Percentiles rank a stretch among this genome's conserved stretches.
These are phyloP conservation scores for Alternaria ethzedia DNA, from an alignment of 2,329 filamentous ascomycete genomes.

Conservation along the genomic window DNA sequence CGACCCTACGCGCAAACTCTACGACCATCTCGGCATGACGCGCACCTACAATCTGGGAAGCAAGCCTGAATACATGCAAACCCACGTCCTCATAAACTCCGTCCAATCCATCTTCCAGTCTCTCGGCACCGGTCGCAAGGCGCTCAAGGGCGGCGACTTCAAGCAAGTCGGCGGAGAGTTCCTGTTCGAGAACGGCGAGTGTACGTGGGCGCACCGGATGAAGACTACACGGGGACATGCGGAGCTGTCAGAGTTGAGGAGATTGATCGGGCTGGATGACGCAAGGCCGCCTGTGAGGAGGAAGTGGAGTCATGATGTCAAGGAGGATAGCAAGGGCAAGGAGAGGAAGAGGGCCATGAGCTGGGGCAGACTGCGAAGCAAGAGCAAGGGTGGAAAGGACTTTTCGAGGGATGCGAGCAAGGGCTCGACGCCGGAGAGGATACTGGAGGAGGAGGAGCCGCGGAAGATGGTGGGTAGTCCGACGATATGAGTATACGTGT, in stretches of 20 bases:
- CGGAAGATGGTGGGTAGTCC: slow-evolving; percentile 12
- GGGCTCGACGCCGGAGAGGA: slow-evolving; percentile 25
- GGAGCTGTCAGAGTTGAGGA: slow-evolving; percentile 71
- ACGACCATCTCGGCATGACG: slow-evolving; percentile 71
- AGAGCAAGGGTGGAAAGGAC: slow-evolving; percentile 32
- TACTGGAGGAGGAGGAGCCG: slow-evolving; percentile 29
- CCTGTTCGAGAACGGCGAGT: slow-evolving; percentile 72
- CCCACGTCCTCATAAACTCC: slow-evolving; percentile 54
- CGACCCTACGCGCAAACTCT: slow-evolving; percentile 72
- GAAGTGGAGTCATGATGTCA: slow-evolving; percentile 44
- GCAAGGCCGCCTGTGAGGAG: slow-evolving; percentile 37
- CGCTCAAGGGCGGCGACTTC: slow-evolving; percentile 68
- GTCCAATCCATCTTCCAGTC: slow-evolving; percentile 65
- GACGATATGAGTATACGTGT: slow-evolving; percentile 3
- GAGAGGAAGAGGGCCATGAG: slow-evolving; percentile 34
- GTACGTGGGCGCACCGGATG: slow-evolving; percentile 86
- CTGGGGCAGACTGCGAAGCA: slow-evolving; percentile 34
- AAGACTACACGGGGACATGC: slow-evolving; percentile 77
- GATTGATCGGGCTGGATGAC: slow-evolving; percentile 61
- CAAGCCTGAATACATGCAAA: slow-evolving; percentile 69
- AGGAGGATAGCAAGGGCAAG: slow-evolving; percentile 23
- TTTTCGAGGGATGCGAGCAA: slow-evolving; percentile 18
- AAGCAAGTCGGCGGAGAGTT: slow-evolving; percentile 79
- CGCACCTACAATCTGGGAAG: slow-evolving; percentile 67
- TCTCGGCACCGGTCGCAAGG: slow-evolving; percentile 65